Base-by-base conservation (phyloP, 2,329 filamentous ascomycete genomes). In the Paraphoma sp. region DNA sequence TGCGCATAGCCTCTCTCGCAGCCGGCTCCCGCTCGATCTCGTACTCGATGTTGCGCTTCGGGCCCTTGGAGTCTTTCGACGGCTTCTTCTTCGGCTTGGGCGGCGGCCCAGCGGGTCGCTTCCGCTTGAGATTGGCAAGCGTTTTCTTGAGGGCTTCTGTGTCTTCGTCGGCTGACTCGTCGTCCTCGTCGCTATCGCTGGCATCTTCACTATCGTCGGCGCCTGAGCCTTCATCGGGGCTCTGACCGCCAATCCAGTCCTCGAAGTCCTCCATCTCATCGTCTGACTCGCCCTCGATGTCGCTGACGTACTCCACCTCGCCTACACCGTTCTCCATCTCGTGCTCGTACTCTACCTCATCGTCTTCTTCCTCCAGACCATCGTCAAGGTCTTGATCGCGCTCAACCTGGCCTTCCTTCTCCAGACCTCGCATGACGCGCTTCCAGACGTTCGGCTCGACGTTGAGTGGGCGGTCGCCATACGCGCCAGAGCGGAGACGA, bases 391-490 rank as follows among this genome's bases (percentile, higher is more conserved):
- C 94, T 79, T 93, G 87, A 75, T 97, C 94, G 52, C 92, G 84
- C 62, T 86, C 83, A 44, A 90, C 94, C 70, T 96, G 88, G 56
- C 94, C 93, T 68, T 90, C 89, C 67, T 90, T 86, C 84, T 99
- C 95, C 78, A 99, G 84, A 3, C 92, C 92, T 59, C 89, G 88
- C 67, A 99, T 87, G 7, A 99, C 95, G 85, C 93, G 96, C 85
- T 96, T 96, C 95, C 95, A 99, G 59, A 99, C 92, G 12, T 86
- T 85, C 76, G 97, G 93, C 77, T 96, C 95, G 49, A 97, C 93
- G 74, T 99, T 99, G 64, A 99, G 83, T 42, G 95, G 95, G 74
- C 92, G 87, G 69, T 98, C 93, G 52, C 95, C 95, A 78, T 99
- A 98, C 3, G 93, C 93, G 45, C 95, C 95, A 72, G 92, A 93